Percentiles rank a stretch among this genome's conserved stretches.
Evolutionary conservation across 2,329 filamentous ascomycete species (phyloP).

Genomic region (Aspergillus aculeatus): DNA sequence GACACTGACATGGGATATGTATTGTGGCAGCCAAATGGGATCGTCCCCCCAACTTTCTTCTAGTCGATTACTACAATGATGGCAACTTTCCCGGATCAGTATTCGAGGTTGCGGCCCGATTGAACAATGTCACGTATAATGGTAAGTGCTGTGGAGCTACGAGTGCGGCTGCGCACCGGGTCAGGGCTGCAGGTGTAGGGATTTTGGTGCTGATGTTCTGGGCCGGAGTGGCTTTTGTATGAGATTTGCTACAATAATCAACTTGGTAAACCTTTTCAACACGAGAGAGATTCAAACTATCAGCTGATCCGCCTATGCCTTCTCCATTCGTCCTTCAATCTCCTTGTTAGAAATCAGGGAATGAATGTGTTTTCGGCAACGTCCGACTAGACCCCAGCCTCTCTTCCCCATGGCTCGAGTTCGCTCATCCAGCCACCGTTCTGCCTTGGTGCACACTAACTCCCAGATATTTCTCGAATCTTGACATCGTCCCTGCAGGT

Average conservation of each 20-base stretch:
- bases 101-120: conserved; percentile 68
- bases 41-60: conserved; percentile 71
- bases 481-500: no score
- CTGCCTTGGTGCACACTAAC: no score
- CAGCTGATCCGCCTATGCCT: no score
- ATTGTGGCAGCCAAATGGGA: conserved; percentile 53
- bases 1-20: conserved; percentile 13
- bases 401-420: no score
- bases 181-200: neutral
- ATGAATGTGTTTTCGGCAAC: no score
- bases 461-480: no score
- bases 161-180: conserved; percentile 22
- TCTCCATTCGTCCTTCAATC: no score
- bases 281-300: no score
- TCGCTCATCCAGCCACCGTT: no score
- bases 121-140: conserved; percentile 72
- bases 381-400: no score
- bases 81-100: conserved; percentile 69
- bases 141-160: conserved; percentile 40
- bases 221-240: neutral
- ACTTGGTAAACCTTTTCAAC: no score
- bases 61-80: conserved; percentile 82
- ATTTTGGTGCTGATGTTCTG: neutral
- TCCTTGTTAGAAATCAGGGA: no score
- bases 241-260: neutral